phyloP scores from a whole-genome alignment of 192 early-diverging fungal genomes.

The Diversispora eburnea region DNA sequence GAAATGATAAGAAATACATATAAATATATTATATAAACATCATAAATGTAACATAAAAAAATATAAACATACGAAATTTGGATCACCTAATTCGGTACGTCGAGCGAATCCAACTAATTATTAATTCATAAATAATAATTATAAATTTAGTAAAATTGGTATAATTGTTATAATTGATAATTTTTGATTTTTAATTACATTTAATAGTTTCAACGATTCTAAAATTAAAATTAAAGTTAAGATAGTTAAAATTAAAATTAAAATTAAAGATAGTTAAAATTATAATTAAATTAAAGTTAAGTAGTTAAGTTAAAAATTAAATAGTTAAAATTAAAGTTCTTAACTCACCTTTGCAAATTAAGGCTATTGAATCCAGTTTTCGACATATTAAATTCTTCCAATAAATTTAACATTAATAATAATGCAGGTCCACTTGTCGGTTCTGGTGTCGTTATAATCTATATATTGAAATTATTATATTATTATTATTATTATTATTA shows the following conservation, averaged over 20 bases:
- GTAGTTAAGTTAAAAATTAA: background rate
- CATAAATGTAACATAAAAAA: conserved; percentile 18
- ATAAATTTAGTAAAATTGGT: background rate
- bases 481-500: background rate
- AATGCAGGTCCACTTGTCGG: conserved; percentile 85
- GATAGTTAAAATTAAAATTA: background rate
- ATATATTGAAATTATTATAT: background rate
- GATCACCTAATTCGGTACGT: conserved; percentile 79
- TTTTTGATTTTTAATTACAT: conserved; percentile 34
- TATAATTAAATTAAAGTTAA: background rate
- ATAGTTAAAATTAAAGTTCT: no score
- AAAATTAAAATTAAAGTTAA: background rate
- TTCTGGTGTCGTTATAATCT: conserved; percentile 43
- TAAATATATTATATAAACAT: background rate
- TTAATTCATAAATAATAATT: background rate
- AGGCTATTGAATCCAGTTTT: conserved; percentile 53
- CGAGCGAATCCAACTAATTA: conserved; percentile 67
- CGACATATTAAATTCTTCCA: conserved; percentile 77
- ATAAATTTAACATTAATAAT: conserved; percentile 78
- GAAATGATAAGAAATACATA: background rate
- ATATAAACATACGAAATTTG: conserved; percentile 51
- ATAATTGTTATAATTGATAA: background rate
- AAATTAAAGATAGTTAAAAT: background rate
- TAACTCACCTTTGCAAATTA: conserved; percentile 62
- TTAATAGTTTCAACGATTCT: conserved; percentile 81